Conservation (phyloP, 805 yeast species). For the Saccharomycopsis amapae region DNA sequence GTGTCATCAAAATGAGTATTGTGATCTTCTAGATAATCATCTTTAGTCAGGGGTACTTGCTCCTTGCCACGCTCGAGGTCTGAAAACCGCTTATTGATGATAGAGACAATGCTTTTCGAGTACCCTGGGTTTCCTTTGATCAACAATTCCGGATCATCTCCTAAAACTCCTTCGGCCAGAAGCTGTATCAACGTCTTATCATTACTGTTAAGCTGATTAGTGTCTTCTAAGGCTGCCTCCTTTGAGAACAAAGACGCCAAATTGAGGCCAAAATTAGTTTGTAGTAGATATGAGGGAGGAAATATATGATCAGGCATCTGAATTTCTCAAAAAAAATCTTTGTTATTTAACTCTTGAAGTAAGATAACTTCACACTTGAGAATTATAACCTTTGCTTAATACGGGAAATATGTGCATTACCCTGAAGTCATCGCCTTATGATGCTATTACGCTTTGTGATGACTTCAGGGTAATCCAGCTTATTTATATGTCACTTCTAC, state of each 20-base stretch:
- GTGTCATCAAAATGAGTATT: not conserved
- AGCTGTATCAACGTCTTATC: not conserved
- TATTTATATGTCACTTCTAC: no score
- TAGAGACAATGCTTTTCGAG: not conserved
- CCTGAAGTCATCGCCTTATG: no score
- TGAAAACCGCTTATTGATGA: not conserved
- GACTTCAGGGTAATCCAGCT: no score
- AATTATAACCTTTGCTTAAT: no score
- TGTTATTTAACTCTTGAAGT: no score
- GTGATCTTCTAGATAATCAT: not conserved
- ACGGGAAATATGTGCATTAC: no score
- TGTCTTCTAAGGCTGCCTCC: no score
- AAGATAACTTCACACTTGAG: no score
- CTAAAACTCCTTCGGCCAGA: slow-evolving; percentile 13
- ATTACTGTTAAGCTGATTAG: not conserved
- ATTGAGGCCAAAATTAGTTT: slow-evolving; percentile 14
- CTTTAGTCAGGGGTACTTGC: not conserved
- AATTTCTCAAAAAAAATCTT: no score
- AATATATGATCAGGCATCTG: slow-evolving; percentile 6
- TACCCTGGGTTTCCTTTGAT: not conserved
- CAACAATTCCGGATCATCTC: slow-evolving; percentile 2
- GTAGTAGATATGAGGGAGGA: slow-evolving; percentile 15
- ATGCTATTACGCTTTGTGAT: no score
- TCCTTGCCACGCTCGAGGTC: not conserved
- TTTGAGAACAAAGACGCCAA: not conserved